Evolutionary conservation across 1,284 basidiomycete genomes (phyloP), one percentile per base, ranked within the genome.

Genomic region (Cutaneotrichosporon cyanovorans): DNA sequence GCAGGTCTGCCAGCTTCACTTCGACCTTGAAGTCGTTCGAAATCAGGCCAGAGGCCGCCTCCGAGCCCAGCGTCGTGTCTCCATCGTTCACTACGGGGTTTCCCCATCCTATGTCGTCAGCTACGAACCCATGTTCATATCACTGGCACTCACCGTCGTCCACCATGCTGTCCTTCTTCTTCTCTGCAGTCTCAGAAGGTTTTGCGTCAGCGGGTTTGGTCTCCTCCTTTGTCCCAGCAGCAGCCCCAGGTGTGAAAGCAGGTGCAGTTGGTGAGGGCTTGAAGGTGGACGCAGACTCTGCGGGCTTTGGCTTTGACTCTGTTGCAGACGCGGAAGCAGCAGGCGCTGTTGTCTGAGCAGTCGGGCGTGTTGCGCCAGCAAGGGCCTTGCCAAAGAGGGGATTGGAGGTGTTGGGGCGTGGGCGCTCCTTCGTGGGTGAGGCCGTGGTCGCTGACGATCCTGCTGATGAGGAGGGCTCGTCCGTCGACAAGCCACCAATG

Each of bases 1-100:
- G 95, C 69, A 95, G 89, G 73, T 98, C 93, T 42, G 92, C 92
- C 48, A 98, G 79, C 25, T 92, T 98, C 56, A 99, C 65, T 52
- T 69, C 60, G 48, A 69, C 64, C 42, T 66, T 59, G 55, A 66
- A 68, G 33, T 62, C 62, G 46, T 66, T 69, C 10, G 59, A 61
- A 34, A 68, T 60, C 20, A 69, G 52, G 15, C 61, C 63, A 22
- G 55, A 57, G 20, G 45, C 28, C 22, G 16, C 31, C 7, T 25
- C 34, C 25, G 44, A 42, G 19, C 44, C 19, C 22, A 37, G 42
- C 15, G 35, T 22, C 8, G 28, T 20, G 12, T 18, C 20, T 16
- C 18, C 33, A 16, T 39, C 44, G 16, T 22, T 36, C 34, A 31
- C 37, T 22, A 19, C 18, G 14, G 39, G 7, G 18, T 37, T 38